These are phyloP conservation scores for Salmacisia buchloeana DNA, from an alignment of 1,284 basidiomycete genomes.

Conservation along the genomic window DNA sequence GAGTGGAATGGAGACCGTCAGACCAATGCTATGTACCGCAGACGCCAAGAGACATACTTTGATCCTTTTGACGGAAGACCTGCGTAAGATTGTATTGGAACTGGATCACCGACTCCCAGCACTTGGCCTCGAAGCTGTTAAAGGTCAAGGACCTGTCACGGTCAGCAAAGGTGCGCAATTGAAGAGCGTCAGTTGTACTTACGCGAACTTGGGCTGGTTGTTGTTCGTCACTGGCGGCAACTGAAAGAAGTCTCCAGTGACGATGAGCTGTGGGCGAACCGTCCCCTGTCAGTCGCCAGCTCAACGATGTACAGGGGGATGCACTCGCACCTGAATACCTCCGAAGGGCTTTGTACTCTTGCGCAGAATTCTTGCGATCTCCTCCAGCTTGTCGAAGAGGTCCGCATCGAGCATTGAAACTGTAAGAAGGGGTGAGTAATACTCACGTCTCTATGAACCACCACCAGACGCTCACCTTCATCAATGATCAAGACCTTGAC, in stretches of 20 bases:
- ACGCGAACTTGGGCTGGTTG: not conserved
- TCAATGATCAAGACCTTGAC: constrained; percentile 85
- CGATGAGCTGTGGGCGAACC: constrained; percentile 64
- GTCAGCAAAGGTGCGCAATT: not conserved
- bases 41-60: constrained; percentile 39
- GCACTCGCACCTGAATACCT: constrained; percentile 61
- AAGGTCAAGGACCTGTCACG: constrained; percentile 52
- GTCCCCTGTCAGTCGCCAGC: not conserved
- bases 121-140: constrained; percentile 78
- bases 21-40: constrained; percentile 33
- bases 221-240: constrained; percentile 74
- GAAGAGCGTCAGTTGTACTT: not conserved
- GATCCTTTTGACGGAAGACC: constrained; percentile 69
- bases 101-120: constrained; percentile 72
- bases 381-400: constrained; percentile 79
- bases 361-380: constrained; percentile 63
- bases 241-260: constrained; percentile 96
- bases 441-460: not conserved
- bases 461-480: constrained; percentile 63
- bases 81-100: constrained; percentile 78
- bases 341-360: constrained; percentile 68
- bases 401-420: constrained; percentile 89
- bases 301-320: not conserved
- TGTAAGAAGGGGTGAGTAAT: not conserved
- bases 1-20: not conserved